Evolutionary conservation across 495 filamentous ascomycete genomes (phyloP), one percentile per base, ranked within the genome.

Genomic region (Daldinia grandis): DNA sequence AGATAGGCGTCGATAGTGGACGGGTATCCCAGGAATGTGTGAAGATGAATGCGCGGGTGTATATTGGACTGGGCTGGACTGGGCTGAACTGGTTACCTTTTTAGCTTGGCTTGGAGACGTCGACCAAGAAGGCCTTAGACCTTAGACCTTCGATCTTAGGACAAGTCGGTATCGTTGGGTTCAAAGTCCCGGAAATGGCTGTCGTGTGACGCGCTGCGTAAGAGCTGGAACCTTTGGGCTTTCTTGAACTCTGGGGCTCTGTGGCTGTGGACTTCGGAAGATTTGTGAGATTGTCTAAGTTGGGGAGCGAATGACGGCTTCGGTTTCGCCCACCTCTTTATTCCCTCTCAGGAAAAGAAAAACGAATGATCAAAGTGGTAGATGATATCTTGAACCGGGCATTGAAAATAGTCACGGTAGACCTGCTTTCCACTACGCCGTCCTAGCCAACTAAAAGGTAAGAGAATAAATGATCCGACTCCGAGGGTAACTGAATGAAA

Each of bases 401-500:
- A 53, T 27, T n/a, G 35, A 44, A 44, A 59, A 42, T n/a, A 33
- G 56, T n/a, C 21, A 44, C 35, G 37, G 37, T 42, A 44, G 56
- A 42, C 56, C 35, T 59, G 27, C 25, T 44, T 28, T 24, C 56
- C 33, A 59, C 37, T 44, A 42, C 25, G 56, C 24, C 37, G 35
- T 59, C 24, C 35, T 59, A 30, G 49, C 49, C 14, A 38, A 59
- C 25, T 42, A 33, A 14, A 17, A 33, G 35, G 35, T 65, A 56
- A 47, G 17, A n/a, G 12, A 24, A 64, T 54, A 58, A 59, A 60
- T 67, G 64, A 62, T 62, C 38, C 64, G 64, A 53, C 25, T 62
- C 64, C 37, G 57, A 68, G 44, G 64, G 38, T 15, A 31, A 55
- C 28, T 61, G 38, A 40, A 53, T 21, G 51, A 68, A 61, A 62